Base-by-base conservation (phyloP, 805 yeast genomes). In the Naumovozyma baii region DNA sequence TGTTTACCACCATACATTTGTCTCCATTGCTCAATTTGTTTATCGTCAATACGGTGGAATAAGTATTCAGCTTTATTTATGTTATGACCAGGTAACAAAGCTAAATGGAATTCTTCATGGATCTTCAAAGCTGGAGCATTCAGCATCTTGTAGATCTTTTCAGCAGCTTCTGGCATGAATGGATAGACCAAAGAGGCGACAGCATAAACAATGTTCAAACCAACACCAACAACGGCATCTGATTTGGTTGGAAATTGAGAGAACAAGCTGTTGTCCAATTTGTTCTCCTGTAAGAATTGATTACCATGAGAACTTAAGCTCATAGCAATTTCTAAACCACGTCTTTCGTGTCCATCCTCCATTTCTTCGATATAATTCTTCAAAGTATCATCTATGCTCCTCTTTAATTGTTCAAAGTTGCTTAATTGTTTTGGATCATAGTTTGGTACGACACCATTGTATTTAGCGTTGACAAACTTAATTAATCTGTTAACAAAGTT, bases 401-500 rank as follows among this genome's bases (percentile, higher is more conserved):
- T 45, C 31, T 68, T 66, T 37, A 69, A 52, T 29, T 62, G 58
- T 7, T 60, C 67, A 51, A 70, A 78, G 42, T 68, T 70, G 22
- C 73, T 68, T 36, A 76, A 58, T 40, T 72, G 61, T 18, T 64
- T 56, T 4, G 72, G 60, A 44, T 75, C 69, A 57, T 62, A 87
- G 35, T 68, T 55, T 38, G 97, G 96, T 47, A 92, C 73, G 35
- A 85, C 95, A 43, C 95, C 94, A 50, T 85, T 83, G 64, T 86
- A 92, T 61, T 87, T 92, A 40, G 95, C 88, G 59, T 73, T 78
- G 38, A 80, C 86, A 59, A 87, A 92, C 63, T 92, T 92, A 47
- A 86, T 78, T 54, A 90, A 69, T 66, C 99, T 81, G 70, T 92
- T 92, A 42, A 87, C 96, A 56, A 87, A 86, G 69, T 92, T 92